Conservation (phyloP, 768 basidiomycete genomes). For the Chalciporus pseudorubinellus region DNA sequence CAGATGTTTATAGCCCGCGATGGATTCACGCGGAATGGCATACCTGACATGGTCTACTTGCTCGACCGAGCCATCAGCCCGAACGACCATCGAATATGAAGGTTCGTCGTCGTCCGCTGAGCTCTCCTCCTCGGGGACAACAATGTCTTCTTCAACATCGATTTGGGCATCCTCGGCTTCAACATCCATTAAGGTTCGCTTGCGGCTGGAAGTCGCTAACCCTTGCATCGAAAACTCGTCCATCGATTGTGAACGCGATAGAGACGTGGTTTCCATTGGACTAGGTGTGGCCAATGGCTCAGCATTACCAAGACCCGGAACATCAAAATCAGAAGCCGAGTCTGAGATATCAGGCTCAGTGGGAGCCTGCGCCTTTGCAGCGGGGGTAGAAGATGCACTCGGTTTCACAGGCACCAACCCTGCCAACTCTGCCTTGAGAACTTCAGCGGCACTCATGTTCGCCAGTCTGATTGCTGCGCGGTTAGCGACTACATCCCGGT, state of each 20-base stretch:
- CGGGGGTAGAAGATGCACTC: conserved; percentile 25
- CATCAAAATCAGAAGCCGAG: conserved; percentile 33
- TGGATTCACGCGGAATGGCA: conserved; percentile 25
- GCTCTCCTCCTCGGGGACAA: conserved; percentile 38
- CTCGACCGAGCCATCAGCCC: conserved; percentile 89
- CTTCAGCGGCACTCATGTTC: conserved; percentile 94
- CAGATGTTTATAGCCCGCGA: background rate
- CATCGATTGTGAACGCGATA: conserved; percentile 5
- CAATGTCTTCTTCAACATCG: conserved; percentile 25
- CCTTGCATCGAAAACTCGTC: conserved; percentile 22
- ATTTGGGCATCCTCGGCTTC: conserved; percentile 41
- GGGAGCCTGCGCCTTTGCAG: conserved; percentile 34
- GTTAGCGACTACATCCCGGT: conserved; percentile 87
- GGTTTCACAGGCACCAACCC: conserved; percentile 45
- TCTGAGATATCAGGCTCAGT: conserved; percentile 24
- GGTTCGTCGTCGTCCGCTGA: conserved; percentile 49
- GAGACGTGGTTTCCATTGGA: conserved; percentile 1
- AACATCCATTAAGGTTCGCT: conserved; percentile 46
- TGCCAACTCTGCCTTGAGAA: conserved; percentile 86
- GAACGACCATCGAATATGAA: conserved; percentile 67
- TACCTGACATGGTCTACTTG: conserved; percentile 93
- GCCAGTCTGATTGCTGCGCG: conserved; percentile 90
- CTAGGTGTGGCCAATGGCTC: conserved; percentile 16
- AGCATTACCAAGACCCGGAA: conserved; percentile 33
- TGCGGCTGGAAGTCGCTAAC: conserved; percentile 32